Conservation (phyloP, 257 asterid genomes). For the Solanum ahanhuiri region DNA sequence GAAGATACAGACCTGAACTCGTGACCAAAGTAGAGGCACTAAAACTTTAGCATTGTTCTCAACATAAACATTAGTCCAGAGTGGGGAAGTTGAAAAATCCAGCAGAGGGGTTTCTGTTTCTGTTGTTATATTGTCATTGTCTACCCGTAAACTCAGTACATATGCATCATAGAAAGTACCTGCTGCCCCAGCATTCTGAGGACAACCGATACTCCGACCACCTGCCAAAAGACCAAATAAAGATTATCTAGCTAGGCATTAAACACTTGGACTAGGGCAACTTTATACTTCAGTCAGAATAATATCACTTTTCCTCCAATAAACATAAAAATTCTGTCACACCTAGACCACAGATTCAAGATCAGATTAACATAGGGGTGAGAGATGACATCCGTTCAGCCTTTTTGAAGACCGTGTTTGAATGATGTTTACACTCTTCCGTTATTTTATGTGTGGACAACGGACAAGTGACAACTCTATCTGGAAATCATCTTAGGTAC, state of each 20-base stretch:
- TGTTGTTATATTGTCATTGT: conserved; percentile 77
- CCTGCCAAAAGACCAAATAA: conserved; percentile 41
- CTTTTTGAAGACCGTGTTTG: neutral
- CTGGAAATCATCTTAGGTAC: neutral
- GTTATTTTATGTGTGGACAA: neutral
- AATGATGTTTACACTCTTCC: neutral
- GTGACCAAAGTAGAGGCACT: conserved; percentile 96
- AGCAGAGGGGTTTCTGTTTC: conserved; percentile 96
- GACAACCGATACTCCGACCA: conserved; percentile 80
- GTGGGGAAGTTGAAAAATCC: conserved; percentile 86
- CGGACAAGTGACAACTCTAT: neutral
- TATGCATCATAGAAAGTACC: conserved; percentile 94
- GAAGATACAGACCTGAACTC: conserved; percentile 71
- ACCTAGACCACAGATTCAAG: neutral
- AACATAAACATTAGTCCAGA: conserved; percentile 91
- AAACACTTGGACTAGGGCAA: neutral
- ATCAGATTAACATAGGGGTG: neutral
- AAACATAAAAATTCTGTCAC: neutral
- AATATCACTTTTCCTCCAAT: neutral
- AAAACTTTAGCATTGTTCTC: conserved; percentile 90
- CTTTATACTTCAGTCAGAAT: neutral
- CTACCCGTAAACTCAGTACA: conserved; percentile 84
- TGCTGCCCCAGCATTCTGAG: conserved; percentile 95
- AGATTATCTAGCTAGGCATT: conserved; percentile 6
- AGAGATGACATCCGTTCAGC: neutral